A percentile compares a stretch with the other conserved stretches of the same genome.
These are phyloP conservation scores for Neostapfia colusana DNA, from an alignment of 176 grass and related monocot genomes.

Conservation along the genomic window DNA sequence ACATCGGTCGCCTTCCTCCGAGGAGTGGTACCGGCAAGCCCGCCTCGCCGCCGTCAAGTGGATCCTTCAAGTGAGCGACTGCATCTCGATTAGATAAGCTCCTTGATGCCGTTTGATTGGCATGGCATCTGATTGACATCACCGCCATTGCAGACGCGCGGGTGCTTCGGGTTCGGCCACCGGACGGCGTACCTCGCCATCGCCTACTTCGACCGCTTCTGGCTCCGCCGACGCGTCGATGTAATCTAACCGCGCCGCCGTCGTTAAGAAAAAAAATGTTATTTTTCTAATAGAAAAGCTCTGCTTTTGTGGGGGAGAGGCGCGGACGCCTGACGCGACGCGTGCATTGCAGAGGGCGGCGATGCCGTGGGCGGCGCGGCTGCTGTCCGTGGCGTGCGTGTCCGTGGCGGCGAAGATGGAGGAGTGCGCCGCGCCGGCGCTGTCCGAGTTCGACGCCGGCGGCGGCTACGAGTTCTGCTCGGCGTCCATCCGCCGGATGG, in stretches of 20 bases:
- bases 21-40: slow-evolving; percentile 59
- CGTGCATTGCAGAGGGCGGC: slow-evolving; percentile 56
- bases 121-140: slow-evolving; percentile 25
- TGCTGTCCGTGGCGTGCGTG: slow-evolving; percentile 82
- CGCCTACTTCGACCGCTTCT: slow-evolving; percentile 88
- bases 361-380: slow-evolving; percentile 69
- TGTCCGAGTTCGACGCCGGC: slow-evolving; percentile 69
- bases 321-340: slow-evolving; percentile 29
- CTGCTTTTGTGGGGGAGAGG: slow-evolving; percentile 15
- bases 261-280: background rate
- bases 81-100: slow-evolving; percentile 2
- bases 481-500: slow-evolving; percentile 70
- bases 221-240: slow-evolving; percentile 70
- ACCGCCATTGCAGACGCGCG: slow-evolving; percentile 50
- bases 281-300: background rate
- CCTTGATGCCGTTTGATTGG: slow-evolving; percentile 20
- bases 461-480: slow-evolving; percentile 58
- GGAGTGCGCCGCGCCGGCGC: slow-evolving; percentile 58
- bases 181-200: slow-evolving; percentile 84
- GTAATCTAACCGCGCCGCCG: slow-evolving; percentile 50
- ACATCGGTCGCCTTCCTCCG: slow-evolving; percentile 21
- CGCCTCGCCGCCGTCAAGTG: slow-evolving; percentile 68
- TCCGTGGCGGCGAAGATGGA: slow-evolving; percentile 97
- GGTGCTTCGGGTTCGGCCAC: slow-evolving; percentile 69
- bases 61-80: slow-evolving; percentile 70